Evolutionary conservation across 371 early-diverging fungal species (phyloP), one percentile per base, ranked within the genome.

Genomic region (Mortierella sp.): DNA sequence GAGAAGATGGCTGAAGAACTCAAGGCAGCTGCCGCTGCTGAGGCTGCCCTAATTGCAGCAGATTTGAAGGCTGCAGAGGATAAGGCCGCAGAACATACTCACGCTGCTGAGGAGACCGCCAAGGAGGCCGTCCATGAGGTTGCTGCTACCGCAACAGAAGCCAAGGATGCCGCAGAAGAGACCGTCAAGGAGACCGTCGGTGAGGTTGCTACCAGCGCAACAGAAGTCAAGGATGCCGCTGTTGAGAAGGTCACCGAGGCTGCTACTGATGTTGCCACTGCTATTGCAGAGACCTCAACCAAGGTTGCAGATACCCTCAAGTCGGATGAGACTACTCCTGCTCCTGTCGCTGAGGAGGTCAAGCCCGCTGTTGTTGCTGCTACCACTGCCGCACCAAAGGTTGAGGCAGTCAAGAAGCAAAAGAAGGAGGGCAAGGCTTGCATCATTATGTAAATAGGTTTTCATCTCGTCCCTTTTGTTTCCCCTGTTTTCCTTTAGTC

Each of bases 41-140:
- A n/a, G n/a, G n/a, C n/a, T n/a, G n/a, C n/a, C n/a, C n/a, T n/a
- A n/a, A n/a, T n/a, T n/a, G n/a, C n/a, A n/a, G n/a, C n/a, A n/a
- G n/a, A n/a, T n/a, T 61, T 72, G 49, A 78, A 72, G 59, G 62
- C 80, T 26, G 57, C 59, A 24, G 62, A 58, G 14, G 75, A 83
- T 47, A 79, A 84, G 18, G 83, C 72, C n/a, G 78, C 84, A 20
- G 81, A 83, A 37, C 77, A 78, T 20, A 83, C 86, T 49, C 77
- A 77, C 40, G 66, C 62, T 54, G 63, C 54, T 45, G 62, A 58
- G 12, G 77, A 83, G 45, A n/a, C n/a, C 10, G 39, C 39, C 10
- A 10, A 39, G 39, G 39, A 39, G 39, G n/a, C n/a, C n/a, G n/a
- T n/a, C n/a, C n/a, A n/a, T n/a, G 72, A 72, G 61, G 66, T 59